Conservation (phyloP, 2,329 filamentous ascomycete genomes). For the Aspergillus aculeatinus region DNA sequence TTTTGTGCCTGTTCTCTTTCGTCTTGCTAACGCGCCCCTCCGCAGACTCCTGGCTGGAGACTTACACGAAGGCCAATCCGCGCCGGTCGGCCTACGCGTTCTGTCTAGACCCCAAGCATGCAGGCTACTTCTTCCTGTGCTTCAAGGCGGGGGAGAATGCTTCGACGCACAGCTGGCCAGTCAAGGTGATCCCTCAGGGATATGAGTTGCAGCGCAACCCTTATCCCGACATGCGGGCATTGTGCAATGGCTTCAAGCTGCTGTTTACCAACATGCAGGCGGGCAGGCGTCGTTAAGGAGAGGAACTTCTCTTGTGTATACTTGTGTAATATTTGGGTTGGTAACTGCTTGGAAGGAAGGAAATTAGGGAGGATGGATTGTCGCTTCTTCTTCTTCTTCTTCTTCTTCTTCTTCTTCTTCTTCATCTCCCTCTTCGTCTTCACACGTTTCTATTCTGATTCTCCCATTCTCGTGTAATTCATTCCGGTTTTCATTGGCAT, state of each 20-base stretch:
- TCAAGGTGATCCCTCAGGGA: slow-evolving; percentile 88
- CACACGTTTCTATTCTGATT: neutral
- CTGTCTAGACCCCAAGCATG: slow-evolving; percentile 87
- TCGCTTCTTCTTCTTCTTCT: neutral
- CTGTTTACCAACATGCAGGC: slow-evolving; percentile 67
- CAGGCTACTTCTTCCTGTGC: slow-evolving; percentile 92
- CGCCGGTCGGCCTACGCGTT: slow-evolving; percentile 92
- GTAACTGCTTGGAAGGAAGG: neutral
- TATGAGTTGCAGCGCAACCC: slow-evolving; percentile 86
- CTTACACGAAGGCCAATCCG: slow-evolving; percentile 94
- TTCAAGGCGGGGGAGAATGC: slow-evolving; percentile 87
- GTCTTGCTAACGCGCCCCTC: neutral
- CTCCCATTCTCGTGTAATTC: neutral
- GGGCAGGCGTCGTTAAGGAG: slow-evolving; percentile 26
- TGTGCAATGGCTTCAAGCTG: slow-evolving; percentile 97
- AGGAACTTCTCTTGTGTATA: slow-evolving; percentile 15
- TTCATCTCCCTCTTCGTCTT: neutral
- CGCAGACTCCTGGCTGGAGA: slow-evolving; percentile 88
- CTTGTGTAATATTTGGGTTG: slow-evolving; percentile 18
- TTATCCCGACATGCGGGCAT: slow-evolving; percentile 90
- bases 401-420: neutral
- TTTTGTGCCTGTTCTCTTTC: slow-evolving; percentile 1
- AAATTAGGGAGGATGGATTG: neutral
- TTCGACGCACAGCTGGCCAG: slow-evolving; percentile 72
- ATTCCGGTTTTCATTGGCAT: neutral